Evolutionary conservation across 306 rosid genomes (phyloP), one percentile per base, ranked within the genome.

Genomic region (Quercus bicolor): DNA sequence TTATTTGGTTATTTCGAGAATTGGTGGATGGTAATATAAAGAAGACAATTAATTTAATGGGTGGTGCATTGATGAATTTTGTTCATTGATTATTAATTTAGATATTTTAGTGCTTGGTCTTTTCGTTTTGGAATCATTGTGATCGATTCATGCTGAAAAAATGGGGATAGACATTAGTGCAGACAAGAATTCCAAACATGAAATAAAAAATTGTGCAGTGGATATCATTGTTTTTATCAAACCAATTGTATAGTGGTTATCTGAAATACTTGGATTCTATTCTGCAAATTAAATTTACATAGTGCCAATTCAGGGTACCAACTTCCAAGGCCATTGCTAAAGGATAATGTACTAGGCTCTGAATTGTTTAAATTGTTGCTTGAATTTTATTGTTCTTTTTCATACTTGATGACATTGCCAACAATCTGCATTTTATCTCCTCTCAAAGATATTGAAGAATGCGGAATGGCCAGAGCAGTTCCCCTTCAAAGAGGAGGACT

Each of bases 401-500:
- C 20, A 73, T 13, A 21, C 21, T 12, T 57, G n/a, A 55, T 76
- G 60, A 16, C 56, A 40, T 69, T 72, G 20, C 70, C 74, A 19
- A 73, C 77, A 37, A 59, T 8, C 51, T 51, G 10, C 2, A 28
- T 66, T 74, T 33, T 29, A n/a, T 77, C 68, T n/a, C 72, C 18
- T 76, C 57, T 60, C 40, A 13, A 72, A 90, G 97, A 79, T 92
- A 81, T 68, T 92, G 78, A 90, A 87, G 83, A 89, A 87, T 64
- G 94, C 73, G 43, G 91, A 92, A 18, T 92, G 97, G 94, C 96
- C 96, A 0, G 89, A 86, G 78, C 86, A 90, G 75, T 87, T 86
- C 77, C 96, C 96, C 65, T 92, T 89, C 88, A 92, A 85, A 82
- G 91, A 84, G 3, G 90, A 90, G 87, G 96, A 92, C 73, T 92